A percentile compares a stretch with the other conserved stretches of the same genome.
These are phyloP conservation scores for Evansstolkia leycettana DNA, from an alignment of 495 filamentous ascomycete species.

Conservation along the genomic window DNA sequence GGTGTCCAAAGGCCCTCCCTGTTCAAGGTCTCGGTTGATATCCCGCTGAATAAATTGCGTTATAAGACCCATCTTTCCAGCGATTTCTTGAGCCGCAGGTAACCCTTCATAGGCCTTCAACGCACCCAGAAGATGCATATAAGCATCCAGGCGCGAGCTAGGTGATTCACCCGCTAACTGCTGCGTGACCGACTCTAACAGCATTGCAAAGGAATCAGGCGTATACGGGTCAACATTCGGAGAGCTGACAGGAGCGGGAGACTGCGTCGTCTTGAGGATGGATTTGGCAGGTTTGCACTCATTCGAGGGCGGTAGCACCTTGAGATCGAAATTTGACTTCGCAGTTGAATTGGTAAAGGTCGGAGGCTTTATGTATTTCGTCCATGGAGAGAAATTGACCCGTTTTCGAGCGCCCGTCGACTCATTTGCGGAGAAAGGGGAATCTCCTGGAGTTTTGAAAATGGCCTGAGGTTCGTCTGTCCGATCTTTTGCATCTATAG, in stretches of 20 bases:
- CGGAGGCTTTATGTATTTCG: slow-evolving; percentile 55
- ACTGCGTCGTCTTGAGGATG: slow-evolving; percentile 63
- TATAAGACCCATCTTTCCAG: slow-evolving; percentile 61
- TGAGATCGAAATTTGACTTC: slow-evolving; percentile 30
- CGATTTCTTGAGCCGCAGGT: slow-evolving; percentile 56
- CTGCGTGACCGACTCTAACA: slow-evolving; percentile 64
- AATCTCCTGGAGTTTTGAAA: slow-evolving; percentile 35
- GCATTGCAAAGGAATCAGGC: slow-evolving; percentile 49
- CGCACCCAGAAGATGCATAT: slow-evolving; percentile 63
- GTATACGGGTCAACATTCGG: slow-evolving; percentile 26
- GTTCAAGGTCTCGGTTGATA: slow-evolving; percentile 31
- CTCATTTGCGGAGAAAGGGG: slow-evolving; percentile 31
- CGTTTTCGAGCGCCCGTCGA: slow-evolving; percentile 42
- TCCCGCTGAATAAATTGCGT: slow-evolving; percentile 73
- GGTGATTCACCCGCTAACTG: slow-evolving; percentile 62
- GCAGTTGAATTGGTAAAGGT: slow-evolving; percentile 31
- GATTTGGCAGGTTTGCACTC: slow-evolving; percentile 64
- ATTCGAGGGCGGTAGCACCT: slow-evolving; percentile 43
- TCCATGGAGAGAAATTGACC: slow-evolving; percentile 63
- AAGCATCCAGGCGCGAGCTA: slow-evolving; percentile 68
- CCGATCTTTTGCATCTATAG: slow-evolving; percentile 15
- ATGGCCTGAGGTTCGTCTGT: slow-evolving; percentile 18
- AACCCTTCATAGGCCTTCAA: slow-evolving; percentile 67
- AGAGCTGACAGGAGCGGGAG: slow-evolving; percentile 23
- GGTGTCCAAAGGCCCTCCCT: slow-evolving; percentile 32